Evolutionary conservation across 2,329 filamentous ascomycete genomes (phyloP), one percentile per base, ranked within the genome.

Genomic region (Diaporthe citri): DNA sequence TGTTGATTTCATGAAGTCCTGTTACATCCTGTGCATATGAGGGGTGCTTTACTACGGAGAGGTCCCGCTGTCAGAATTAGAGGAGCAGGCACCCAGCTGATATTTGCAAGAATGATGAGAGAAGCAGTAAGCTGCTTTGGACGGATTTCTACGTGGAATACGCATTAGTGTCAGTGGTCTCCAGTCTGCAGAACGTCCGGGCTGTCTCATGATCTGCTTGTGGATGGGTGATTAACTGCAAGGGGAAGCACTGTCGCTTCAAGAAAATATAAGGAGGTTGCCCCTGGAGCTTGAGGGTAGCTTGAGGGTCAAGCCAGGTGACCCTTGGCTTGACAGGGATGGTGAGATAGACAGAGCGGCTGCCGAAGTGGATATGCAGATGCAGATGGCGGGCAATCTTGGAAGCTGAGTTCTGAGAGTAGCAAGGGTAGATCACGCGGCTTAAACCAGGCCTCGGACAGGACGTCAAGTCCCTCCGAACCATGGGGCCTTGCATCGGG

Each of bases 341-440:
- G 48, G 71, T 64, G 71, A 60, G 55, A 72, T 72, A 72, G 57
- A 41, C 57, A 72, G 57, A 72, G 71, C 71, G 71, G 71, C 71
- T 72, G 71, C 71, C 71, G 71, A 56, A 64, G 71, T 72, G 71
- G 39, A 72, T 56, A 72, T 72, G 71, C 70, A 72, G 56, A 62
- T 62, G 70, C 57, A 64, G 71, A 72, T 62, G 60, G 71, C 71
- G 56, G 59, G 25, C 55, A 64, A 55, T 56, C 57, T 62, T 64
- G 71, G 36, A 59, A 56, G 51, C 64, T 69, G 64, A 69, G 64
- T 69, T 69, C 64, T 69, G 64, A 69, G 64, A 69, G 64, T 22
- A 41, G 31, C 48, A 69, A 41, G 64, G 64, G 48, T 69, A 52
- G 48, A 69, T 69, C 64, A 69, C 48, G 64, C 64, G 64, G 64